Evolutionary conservation across 768 basidiomycete species (phyloP), one percentile per base, ranked within the genome.

Genomic region (Amanita rubescens): DNA sequence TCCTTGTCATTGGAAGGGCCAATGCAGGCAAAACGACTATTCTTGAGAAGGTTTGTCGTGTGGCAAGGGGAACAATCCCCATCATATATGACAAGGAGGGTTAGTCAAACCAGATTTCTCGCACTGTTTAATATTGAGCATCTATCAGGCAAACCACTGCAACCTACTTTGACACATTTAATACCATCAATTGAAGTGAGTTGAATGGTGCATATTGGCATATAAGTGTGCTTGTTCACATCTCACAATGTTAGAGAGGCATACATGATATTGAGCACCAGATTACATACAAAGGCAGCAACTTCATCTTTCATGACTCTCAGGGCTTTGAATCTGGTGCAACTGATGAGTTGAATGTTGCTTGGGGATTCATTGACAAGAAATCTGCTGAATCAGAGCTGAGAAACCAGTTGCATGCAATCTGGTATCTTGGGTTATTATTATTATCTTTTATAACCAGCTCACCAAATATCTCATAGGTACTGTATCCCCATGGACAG

Each of bases 231-330:
- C 9, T 9, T 8, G 8, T 8, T 20, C n/a, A 3, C 10, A 7
- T 0, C 10, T 6, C n/a, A 39, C 38, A 20, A n/a, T 30, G 35
- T 33, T 56, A 68, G 69, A 66, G 70, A 33, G 73, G 71, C 27
- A 37, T 52, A 3, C 71, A 72, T 58, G 56, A 74, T 48, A 67
- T 73, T 24, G 51, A 65, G 47, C 53, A 59, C 27, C 57, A 63
- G 51, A 62, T 69, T 37, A 55, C 62, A 6, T 74, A 69, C 55
- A 14, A 12, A 22, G 44, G 38, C 24, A 69, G 62, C 58, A 69
- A 68, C 27, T 74, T 71, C 56, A 62, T 73, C 22, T 74, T 75
- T 52, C 74, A 75, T 35, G 73, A 75, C 51, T 75, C 74, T 19
- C 53, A 62, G 41, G 74, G 72, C 4, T 71, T 75, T 47, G 71